These are phyloP conservation scores for Echeveria elegans DNA, from an alignment of 164 flowering plant species.

Conservation along the genomic window DNA sequence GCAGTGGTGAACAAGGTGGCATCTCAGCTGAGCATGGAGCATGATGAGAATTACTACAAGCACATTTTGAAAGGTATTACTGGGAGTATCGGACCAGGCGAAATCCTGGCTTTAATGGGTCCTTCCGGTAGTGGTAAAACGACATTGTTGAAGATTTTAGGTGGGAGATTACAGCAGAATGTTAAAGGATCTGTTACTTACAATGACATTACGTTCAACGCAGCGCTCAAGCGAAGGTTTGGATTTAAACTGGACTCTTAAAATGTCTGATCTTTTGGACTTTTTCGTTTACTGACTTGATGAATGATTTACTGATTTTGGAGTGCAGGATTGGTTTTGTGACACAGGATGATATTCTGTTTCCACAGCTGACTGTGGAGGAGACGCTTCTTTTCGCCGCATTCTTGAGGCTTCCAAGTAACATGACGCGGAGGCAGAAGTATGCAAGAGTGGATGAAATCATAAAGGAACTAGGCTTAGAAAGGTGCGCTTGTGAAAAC, in stretches of 20 bases:
- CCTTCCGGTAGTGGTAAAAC: conserved; percentile 99
- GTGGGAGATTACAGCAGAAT: conserved; percentile 74
- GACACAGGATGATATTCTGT: conserved; percentile 85
- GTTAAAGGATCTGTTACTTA: conserved; percentile 67
- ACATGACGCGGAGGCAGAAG: conserved; percentile 67
- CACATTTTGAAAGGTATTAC: conserved; percentile 75
- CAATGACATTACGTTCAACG: conserved; percentile 64
- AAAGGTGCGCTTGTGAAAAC: conserved; percentile 43
- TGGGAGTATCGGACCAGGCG: conserved; percentile 85
- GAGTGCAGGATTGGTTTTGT: conserved; percentile 89
- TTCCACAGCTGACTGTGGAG: conserved; percentile 90
- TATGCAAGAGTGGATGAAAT: conserved; percentile 55
- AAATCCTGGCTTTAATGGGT: conserved; percentile 94
- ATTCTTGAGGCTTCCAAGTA: conserved; percentile 70
- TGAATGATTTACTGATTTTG: not conserved
- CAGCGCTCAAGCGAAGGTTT: conserved; percentile 83
- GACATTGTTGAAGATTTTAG: conserved; percentile 67
- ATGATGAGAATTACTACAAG: conserved; percentile 59
- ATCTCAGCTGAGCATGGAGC: conserved; percentile 40
- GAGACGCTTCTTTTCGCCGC: conserved; percentile 87
- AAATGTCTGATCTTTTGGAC: not conserved
- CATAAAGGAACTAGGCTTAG: conserved; percentile 82
- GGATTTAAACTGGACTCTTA: not conserved
- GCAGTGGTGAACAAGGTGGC: conserved; percentile 50
- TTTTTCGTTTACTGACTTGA: not conserved